phyloP scores from a whole-genome alignment of 2,329 filamentous ascomycete genomes.

The Boeremia exigua region DNA sequence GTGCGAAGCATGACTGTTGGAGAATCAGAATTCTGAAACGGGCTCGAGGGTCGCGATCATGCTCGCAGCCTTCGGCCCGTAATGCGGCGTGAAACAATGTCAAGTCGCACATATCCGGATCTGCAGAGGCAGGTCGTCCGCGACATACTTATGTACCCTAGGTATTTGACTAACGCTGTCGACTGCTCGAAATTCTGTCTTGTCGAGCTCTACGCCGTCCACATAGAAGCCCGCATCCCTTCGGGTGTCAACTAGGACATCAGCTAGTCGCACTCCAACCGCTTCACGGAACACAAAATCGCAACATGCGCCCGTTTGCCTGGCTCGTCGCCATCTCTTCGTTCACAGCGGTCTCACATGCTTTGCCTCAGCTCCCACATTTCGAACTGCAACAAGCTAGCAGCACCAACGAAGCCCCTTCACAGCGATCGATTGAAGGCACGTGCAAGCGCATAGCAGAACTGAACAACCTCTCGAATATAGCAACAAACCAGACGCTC shows the following conservation, averaged over 20 bases:
- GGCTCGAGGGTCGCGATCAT: not conserved
- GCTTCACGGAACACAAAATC: not conserved
- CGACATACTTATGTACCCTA: no score
- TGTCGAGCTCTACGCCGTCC: no score
- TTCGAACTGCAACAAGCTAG: slow-evolving; percentile 10
- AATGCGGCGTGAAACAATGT: slow-evolving; percentile 18
- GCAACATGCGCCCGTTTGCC: not conserved
- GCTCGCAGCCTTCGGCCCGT: not conserved
- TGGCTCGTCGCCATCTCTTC: slow-evolving; percentile 1
- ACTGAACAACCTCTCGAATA: slow-evolving; percentile 29
- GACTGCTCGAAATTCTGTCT: no score
- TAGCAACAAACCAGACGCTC: slow-evolving; percentile 35
- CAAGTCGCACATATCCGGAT: slow-evolving; percentile 7
- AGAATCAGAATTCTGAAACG: slow-evolving; percentile 16
- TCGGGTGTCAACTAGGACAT: not conserved
- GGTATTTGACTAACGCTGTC: no score
- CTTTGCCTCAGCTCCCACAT: slow-evolving; percentile 6
- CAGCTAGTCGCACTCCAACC: not conserved
- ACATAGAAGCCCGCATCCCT: no score
- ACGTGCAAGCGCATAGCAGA: slow-evolving; percentile 31
- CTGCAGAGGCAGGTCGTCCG: not conserved
- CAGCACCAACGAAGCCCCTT: not conserved
- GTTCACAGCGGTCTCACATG: not conserved
- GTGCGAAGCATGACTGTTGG: slow-evolving; percentile 6
- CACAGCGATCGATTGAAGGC: not conserved